phyloP scores from a whole-genome alignment of 306 rosid genomes.

The Rosa multiflora region DNA sequence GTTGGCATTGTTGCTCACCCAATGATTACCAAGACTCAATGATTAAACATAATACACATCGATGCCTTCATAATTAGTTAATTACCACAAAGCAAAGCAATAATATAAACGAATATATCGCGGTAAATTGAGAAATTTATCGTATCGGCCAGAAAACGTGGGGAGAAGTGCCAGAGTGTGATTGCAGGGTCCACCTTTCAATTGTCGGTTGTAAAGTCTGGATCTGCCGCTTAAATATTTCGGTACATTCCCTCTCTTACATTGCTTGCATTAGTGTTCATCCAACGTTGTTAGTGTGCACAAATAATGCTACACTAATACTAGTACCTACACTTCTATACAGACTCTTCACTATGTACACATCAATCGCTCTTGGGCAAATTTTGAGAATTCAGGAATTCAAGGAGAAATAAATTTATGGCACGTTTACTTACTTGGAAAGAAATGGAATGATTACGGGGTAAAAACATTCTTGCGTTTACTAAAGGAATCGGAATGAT shows the following conservation, averaged over 20 bases:
- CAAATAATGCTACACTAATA: background rate
- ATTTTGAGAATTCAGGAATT: too few relatives aligned
- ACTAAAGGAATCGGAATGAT: too few relatives aligned
- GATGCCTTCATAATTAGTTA: background rate
- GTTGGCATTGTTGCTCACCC: slow-evolving; percentile 13
- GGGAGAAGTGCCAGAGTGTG: slow-evolving; percentile 8
- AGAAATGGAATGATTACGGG: too few relatives aligned
- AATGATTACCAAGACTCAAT: slow-evolving; percentile 9
- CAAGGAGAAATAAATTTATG: too few relatives aligned
- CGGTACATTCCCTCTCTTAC: background rate
- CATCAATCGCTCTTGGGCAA: too few relatives aligned
- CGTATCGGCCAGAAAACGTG: background rate
- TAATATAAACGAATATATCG: background rate
- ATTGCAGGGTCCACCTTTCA: slow-evolving; percentile 17
- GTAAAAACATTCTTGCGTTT: too few relatives aligned
- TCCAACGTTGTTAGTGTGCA: background rate
- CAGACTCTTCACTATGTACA: too few relatives aligned
- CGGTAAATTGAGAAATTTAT: slow-evolving; percentile 2
- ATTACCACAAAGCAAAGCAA: background rate
- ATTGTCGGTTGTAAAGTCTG: slow-evolving; percentile 32
- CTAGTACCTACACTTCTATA: background rate
- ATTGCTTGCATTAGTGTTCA: slow-evolving; percentile 10
- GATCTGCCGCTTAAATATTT: slow-evolving; percentile 16
- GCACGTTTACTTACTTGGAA: too few relatives aligned
- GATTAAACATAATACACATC: background rate